These are phyloP conservation scores for Suhomyces panamericanus DNA, from an alignment of 1,139 yeast species.

Conservation along the genomic window DNA sequence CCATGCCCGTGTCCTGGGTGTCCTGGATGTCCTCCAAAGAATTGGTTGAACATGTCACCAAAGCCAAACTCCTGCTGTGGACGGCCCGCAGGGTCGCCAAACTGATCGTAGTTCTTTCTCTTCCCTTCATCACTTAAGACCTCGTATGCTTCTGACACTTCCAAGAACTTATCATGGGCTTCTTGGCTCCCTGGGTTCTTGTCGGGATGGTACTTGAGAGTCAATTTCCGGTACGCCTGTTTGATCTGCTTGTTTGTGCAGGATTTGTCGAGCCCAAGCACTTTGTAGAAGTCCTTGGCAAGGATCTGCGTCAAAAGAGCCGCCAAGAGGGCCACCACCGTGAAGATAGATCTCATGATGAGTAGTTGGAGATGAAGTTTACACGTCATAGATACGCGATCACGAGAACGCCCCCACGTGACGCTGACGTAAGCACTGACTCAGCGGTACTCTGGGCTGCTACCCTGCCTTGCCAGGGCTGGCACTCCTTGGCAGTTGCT, in stretches of 20 bases:
- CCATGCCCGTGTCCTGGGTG: constrained; percentile 29
- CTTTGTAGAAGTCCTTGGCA: constrained; percentile 36
- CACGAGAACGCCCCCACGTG: neutral
- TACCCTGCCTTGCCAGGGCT: too few species aligned
- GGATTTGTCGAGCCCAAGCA: constrained; percentile 65
- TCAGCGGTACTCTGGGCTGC: neutral
- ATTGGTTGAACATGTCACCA: constrained; percentile 69
- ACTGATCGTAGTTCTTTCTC: constrained; percentile 69
- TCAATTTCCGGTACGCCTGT: constrained; percentile 78
- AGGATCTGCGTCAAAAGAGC: constrained; percentile 7
- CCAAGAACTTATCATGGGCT: constrained; percentile 84
- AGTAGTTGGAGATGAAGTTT: neutral
- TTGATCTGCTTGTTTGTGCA: constrained; percentile 84
- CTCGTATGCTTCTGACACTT: constrained; percentile 92
- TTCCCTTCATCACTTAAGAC: constrained; percentile 76
- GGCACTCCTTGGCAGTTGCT: too few species aligned
- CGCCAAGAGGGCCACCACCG: constrained; percentile 5
- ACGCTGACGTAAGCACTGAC: neutral
- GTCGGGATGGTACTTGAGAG: constrained; percentile 93
- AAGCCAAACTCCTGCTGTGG: constrained; percentile 37
- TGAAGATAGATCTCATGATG: constrained; percentile 7
- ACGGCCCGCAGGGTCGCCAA: constrained; percentile 76
- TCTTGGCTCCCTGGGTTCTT: constrained; percentile 74
- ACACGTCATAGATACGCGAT: constrained; percentile 7
- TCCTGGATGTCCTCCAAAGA: constrained; percentile 64